Percentiles rank a stretch among this genome's conserved stretches.
phyloP scores from a whole-genome alignment of 192 early-diverging fungal species.

The Rhizophagus prolifer region DNA sequence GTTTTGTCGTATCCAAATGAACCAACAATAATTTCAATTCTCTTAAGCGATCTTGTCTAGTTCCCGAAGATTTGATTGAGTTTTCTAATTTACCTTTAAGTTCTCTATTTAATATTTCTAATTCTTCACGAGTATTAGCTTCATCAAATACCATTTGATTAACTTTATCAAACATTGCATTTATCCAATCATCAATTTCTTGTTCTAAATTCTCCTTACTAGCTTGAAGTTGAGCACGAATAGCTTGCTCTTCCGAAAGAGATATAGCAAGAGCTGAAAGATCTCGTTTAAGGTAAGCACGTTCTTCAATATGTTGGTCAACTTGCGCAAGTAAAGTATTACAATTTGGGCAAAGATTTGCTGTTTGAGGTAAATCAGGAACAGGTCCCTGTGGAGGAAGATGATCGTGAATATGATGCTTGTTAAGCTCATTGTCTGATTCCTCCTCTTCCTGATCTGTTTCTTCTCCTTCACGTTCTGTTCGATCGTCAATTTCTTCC shows the following conservation, averaged over 20 bases:
- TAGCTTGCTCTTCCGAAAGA: conserved; percentile 40
- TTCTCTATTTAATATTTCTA: conserved; percentile 37
- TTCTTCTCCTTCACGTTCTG: not conserved
- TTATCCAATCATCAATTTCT: conserved; percentile 45
- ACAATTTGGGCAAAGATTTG: conserved; percentile 41
- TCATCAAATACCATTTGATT: conserved; percentile 52
- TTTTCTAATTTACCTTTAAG: conserved; percentile 26
- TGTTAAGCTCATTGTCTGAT: conserved; percentile 3
- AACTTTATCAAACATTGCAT: conserved; percentile 38
- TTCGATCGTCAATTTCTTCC: conserved; percentile 9
- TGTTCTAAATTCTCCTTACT: conserved; percentile 39
- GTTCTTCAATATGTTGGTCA: conserved; percentile 51
- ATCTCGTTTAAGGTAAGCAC: conserved; percentile 49
- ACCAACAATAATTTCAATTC: conserved; percentile 46
- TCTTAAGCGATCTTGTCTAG: conserved; percentile 36
- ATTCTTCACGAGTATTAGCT: conserved; percentile 37
- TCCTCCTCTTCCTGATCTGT: conserved; percentile 4
- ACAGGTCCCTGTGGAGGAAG: conserved; percentile 17
- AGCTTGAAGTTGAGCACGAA: conserved; percentile 35
- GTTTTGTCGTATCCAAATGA: conserved; percentile 44
- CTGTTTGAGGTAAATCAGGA: conserved; percentile 3
- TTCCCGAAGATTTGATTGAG: conserved; percentile 33
- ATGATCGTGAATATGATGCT: not conserved
- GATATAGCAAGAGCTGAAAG: conserved; percentile 39
- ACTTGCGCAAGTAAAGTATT: conserved; percentile 43